phyloP scores from a whole-genome alignment of 495 filamentous ascomycete species.

The Aspergillus sparsus region DNA sequence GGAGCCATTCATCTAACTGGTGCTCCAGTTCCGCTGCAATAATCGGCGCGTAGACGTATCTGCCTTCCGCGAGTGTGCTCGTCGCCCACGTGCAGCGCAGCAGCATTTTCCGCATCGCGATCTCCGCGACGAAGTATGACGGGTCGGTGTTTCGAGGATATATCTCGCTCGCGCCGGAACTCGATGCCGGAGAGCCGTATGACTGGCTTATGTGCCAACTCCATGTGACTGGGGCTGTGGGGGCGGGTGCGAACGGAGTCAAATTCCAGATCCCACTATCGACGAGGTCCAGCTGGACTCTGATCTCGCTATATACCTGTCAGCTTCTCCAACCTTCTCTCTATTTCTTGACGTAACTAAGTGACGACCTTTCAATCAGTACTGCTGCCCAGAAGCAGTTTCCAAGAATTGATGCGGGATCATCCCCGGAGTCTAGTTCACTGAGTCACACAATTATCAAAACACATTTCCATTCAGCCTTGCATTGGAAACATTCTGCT shows the following conservation, averaged over 20 bases:
- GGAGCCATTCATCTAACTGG: too few species aligned
- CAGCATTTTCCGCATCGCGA: too few species aligned
- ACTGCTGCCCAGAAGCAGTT: slow-evolving; percentile 9
- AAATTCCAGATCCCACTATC: slow-evolving; percentile 5
- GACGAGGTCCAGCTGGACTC: slow-evolving; percentile 1
- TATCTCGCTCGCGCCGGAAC: too few species aligned
- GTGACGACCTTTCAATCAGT: slow-evolving; percentile 3
- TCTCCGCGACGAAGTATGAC: slow-evolving; percentile 13
- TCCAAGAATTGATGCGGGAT: not conserved
- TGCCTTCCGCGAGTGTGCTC: too few species aligned
- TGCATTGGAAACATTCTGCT: not conserved
- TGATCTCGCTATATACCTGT: not conserved
- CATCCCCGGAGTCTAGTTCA: not conserved
- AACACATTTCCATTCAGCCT: not conserved
- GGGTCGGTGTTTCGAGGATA: not conserved
- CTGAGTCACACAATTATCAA: not conserved
- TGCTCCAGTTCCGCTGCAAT: too few species aligned
- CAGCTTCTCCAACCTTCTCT: not conserved
- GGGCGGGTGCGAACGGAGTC: slow-evolving; percentile 1
- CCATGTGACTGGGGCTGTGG: not conserved
- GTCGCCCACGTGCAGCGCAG: too few species aligned
- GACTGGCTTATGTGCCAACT: not conserved
- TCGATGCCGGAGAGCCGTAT: not conserved
- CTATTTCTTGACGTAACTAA: not conserved
- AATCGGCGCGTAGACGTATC: too few species aligned